A percentile compares a stretch with the other conserved stretches of the same genome.
Conservation (phyloP, 1,284 basidiomycete genomes). For the Apiotrichum siamense region DNA sequence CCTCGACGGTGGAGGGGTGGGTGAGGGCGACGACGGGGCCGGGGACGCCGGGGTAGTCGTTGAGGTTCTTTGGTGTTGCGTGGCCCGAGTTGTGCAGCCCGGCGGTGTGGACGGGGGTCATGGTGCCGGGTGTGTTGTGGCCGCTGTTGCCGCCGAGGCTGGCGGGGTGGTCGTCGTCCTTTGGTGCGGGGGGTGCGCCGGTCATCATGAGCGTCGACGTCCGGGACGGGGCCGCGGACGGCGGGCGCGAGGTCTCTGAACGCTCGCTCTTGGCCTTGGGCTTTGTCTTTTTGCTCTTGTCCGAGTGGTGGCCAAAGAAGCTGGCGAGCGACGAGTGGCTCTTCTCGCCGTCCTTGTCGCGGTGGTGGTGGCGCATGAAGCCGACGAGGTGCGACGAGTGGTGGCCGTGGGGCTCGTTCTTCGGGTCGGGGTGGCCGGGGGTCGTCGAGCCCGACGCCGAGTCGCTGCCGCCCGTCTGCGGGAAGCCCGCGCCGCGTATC, state of each 20-base stretch:
- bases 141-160: no score
- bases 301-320: slow-evolving; percentile 45
- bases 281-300: slow-evolving; percentile 40
- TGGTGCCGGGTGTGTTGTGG: no score
- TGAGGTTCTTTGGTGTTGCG: slow-evolving; percentile 35
- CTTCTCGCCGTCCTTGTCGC: slow-evolving; percentile 47
- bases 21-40: slow-evolving; percentile 42
- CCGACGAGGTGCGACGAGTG: slow-evolving; percentile 46
- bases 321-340: slow-evolving; percentile 44
- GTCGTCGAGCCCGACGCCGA: slow-evolving; percentile 11
- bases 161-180: not conserved
- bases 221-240: slow-evolving; percentile 34
- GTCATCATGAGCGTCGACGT: slow-evolving; percentile 31
- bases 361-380: slow-evolving; percentile 47
- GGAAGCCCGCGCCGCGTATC: slow-evolving; percentile 36
- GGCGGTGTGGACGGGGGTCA: slow-evolving; percentile 5
- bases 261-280: slow-evolving; percentile 32
- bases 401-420: slow-evolving; percentile 31
- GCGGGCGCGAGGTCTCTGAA: slow-evolving; percentile 18
- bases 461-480: slow-evolving; percentile 16
- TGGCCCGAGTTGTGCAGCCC: slow-evolving; percentile 24
- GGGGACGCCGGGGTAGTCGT: slow-evolving; percentile 43
- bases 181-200: not conserved
- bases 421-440: slow-evolving; percentile 12
- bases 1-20: slow-evolving; percentile 57